A percentile compares a stretch with the other conserved stretches of the same genome.
Evolutionary conservation across 768 basidiomycete species (phyloP).

Genomic region (Mycena floridula): DNA sequence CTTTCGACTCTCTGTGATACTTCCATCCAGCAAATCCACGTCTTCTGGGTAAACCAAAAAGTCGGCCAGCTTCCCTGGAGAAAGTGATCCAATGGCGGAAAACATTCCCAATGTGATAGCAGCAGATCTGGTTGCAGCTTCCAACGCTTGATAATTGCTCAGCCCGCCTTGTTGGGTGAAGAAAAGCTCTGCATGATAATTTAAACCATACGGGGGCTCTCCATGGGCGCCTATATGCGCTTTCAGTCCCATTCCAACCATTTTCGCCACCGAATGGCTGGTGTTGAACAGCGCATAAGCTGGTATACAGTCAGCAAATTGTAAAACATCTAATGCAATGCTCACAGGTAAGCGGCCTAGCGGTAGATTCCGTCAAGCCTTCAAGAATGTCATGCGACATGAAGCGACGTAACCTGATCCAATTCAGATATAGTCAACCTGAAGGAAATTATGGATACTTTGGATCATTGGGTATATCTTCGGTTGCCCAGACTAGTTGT

Average conservation of each 20-base stretch:
- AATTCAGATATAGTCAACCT: conserved; percentile 3
- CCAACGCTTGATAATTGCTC: conserved; percentile 67
- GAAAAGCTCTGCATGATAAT: conserved; percentile 72
- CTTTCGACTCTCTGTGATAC: conserved; percentile 43
- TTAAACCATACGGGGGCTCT: conserved; percentile 64
- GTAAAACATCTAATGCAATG: conserved; percentile 1
- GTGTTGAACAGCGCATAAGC: conserved; percentile 66
- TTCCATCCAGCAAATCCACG: conserved; percentile 49
- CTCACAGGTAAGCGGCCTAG: conserved; percentile 55
- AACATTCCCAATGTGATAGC: conserved; percentile 61
- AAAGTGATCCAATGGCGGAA: conserved; percentile 55
- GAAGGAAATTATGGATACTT: conserved; percentile 39
- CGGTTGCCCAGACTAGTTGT: conserved; percentile 59
- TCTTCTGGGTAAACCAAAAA: conserved; percentile 59
- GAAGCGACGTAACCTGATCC: conserved; percentile 51
- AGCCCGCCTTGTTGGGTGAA: conserved; percentile 60
- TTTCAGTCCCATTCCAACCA: conserved; percentile 57
- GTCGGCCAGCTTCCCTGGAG: conserved; percentile 65
- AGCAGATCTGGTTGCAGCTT: conserved; percentile 61
- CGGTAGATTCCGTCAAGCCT: conserved; percentile 50
- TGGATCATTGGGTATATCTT: conserved; percentile 59
- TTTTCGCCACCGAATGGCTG: conserved; percentile 59
- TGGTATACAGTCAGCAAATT: conserved; percentile 17
- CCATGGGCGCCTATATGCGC: conserved; percentile 73
- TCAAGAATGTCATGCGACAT: conserved; percentile 62